phyloP scores from a whole-genome alignment of 352 stramenopile species.

The Pythium rhizo-oryzae region DNA sequence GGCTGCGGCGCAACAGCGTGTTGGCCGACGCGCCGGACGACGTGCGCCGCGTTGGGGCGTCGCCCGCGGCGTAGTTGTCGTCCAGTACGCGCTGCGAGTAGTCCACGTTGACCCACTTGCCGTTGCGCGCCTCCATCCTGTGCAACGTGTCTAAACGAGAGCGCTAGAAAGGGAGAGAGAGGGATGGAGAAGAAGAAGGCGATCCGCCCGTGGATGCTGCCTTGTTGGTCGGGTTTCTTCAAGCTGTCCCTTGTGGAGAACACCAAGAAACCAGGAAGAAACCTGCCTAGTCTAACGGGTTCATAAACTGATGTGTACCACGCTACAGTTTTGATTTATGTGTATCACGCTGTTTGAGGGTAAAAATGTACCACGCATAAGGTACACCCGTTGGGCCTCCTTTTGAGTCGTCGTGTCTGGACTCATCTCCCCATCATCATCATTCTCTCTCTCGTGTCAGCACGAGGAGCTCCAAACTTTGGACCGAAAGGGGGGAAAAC shows the following conservation, averaged over 20 bases:
- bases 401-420: background rate
- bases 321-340: too few relatives aligned
- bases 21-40: slow-evolving; percentile 7
- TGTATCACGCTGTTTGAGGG: too few relatives aligned
- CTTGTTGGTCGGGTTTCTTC: slow-evolving; percentile 11
- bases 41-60: slow-evolving; percentile 6
- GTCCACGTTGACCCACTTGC: slow-evolving; percentile 90
- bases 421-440: slow-evolving; percentile 17
- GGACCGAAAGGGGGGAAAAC: slow-evolving; percentile 3
- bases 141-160: too few relatives aligned
- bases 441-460: slow-evolving; percentile 25
- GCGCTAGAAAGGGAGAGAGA: background rate
- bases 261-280: background rate
- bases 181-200: background rate
- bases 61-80: slow-evolving; percentile 32
- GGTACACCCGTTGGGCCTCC: slow-evolving; percentile 10
- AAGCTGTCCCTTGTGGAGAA: background rate
- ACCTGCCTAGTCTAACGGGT: too few relatives aligned
- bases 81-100: slow-evolving; percentile 73
- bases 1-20: slow-evolving; percentile 16
- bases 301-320: too few relatives aligned
- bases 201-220: background rate
- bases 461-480: slow-evolving; percentile 11
- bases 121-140: slow-evolving; percentile 55
- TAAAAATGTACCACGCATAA: background rate